These are phyloP conservation scores for Neltuma alba DNA, from an alignment of 306 rosid species.

Conservation along the genomic window DNA sequence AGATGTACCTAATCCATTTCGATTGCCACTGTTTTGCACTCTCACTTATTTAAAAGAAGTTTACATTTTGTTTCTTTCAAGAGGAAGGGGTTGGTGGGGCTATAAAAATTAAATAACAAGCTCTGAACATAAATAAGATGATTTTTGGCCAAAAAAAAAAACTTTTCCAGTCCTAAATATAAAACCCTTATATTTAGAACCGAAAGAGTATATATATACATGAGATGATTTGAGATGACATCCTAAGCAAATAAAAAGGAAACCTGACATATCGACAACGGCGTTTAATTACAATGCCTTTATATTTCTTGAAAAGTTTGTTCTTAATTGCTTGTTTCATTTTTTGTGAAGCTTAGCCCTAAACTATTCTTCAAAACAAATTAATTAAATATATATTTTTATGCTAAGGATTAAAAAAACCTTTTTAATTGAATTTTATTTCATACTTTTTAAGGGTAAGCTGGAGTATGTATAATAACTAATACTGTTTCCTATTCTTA, in stretches of 20 bases:
- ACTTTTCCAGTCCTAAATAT: too few relatives aligned
- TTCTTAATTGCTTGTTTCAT: too few relatives aligned
- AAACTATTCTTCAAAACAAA: not conserved
- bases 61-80: slow-evolving; percentile 24
- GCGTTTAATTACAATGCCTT: not conserved
- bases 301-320: not conserved
- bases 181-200: too few relatives aligned
- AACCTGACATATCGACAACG: not conserved
- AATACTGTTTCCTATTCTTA: too few relatives aligned
- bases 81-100: slow-evolving; percentile 15
- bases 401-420: not conserved
- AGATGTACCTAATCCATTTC: slow-evolving; percentile 60
- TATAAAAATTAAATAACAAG: slow-evolving; percentile 29
- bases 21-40: slow-evolving; percentile 26
- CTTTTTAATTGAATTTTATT: not conserved
- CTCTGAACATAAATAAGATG: not conserved
- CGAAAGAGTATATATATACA: too few relatives aligned
- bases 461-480: too few relatives aligned
- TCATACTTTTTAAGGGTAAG: too few relatives aligned
- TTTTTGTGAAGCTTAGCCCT: not conserved
- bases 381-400: not conserved
- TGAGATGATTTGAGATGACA: not conserved
- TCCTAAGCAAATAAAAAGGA: not conserved
- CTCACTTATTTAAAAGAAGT: not conserved
- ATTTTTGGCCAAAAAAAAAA: too few relatives aligned